Percentiles rank a stretch among this genome's conserved stretches.
phyloP scores from a whole-genome alignment of 495 filamentous ascomycete genomes.

The Letharia columbiana region DNA sequence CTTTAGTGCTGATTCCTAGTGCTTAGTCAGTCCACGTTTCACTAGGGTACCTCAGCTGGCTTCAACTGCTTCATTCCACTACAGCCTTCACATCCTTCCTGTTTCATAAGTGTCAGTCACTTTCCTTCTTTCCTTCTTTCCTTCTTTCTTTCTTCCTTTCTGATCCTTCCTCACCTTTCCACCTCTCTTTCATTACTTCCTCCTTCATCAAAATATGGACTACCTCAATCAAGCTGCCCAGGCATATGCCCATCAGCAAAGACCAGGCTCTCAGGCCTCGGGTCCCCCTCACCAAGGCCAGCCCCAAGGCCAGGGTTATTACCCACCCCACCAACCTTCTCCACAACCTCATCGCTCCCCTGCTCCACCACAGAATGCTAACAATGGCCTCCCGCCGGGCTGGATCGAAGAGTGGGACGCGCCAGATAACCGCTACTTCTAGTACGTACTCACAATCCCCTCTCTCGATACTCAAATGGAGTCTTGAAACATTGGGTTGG shows the following conservation, averaged over 20 bases:
- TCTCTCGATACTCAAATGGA: background rate
- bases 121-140: background rate
- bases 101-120: too few relatives aligned
- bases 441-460: background rate
- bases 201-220: background rate
- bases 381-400: background rate
- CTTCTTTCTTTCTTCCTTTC: too few relatives aligned
- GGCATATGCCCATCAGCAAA: background rate
- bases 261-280: background rate
- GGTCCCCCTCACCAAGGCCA: conserved; percentile 3
- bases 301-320: background rate
- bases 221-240: background rate
- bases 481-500: background rate
- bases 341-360: background rate
- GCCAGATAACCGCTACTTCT: background rate
- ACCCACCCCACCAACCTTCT: background rate
- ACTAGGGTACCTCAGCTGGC: too few relatives aligned
- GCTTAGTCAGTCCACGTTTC: too few relatives aligned
- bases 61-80: too few relatives aligned
- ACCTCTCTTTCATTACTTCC: too few relatives aligned
- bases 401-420: conserved; percentile 7
- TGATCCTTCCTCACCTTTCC: too few relatives aligned
- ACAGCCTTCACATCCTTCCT: too few relatives aligned
- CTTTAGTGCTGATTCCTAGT: too few relatives aligned
- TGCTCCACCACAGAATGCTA: background rate